phyloP scores from a whole-genome alignment of 768 basidiomycete species.

The Hygrophoropsis aurantiaca region DNA sequence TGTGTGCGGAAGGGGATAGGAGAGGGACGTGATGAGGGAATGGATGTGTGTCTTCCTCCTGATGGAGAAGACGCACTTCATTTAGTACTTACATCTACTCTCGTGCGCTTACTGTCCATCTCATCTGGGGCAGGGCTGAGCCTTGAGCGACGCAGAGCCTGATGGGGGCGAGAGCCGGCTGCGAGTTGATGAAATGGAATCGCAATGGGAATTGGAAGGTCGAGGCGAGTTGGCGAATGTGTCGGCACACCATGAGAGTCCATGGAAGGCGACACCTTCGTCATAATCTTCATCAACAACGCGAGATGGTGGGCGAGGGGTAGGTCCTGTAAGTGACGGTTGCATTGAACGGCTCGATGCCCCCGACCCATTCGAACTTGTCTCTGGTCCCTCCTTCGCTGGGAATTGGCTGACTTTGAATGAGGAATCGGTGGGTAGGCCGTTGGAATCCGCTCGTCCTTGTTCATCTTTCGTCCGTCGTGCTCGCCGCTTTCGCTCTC shows the following conservation, averaged over 20 bases:
- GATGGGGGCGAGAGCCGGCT: slow-evolving; percentile 64
- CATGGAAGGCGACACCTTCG: slow-evolving; percentile 67
- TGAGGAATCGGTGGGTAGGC: slow-evolving; percentile 26
- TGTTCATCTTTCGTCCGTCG: slow-evolving; percentile 45
- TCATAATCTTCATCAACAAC: slow-evolving; percentile 92
- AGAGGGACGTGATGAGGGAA: slow-evolving; percentile 63
- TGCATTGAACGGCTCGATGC: slow-evolving; percentile 64
- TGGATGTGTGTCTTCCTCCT: slow-evolving; percentile 50
- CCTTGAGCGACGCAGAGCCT: slow-evolving; percentile 49
- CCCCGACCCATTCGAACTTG: slow-evolving; percentile 66
- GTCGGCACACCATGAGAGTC: too few species aligned
- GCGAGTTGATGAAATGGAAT: slow-evolving; percentile 65
- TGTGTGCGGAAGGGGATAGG: slow-evolving; percentile 76
- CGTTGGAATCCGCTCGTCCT: slow-evolving; percentile 24
- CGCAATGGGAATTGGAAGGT: slow-evolving; percentile 52
- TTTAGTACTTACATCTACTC: slow-evolving; percentile 53
- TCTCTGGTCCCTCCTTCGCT: slow-evolving; percentile 55
- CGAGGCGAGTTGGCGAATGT: slow-evolving; percentile 62
- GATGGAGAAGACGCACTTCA: slow-evolving; percentile 53
- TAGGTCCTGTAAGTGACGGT: slow-evolving; percentile 67
- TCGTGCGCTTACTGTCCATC: slow-evolving; percentile 58
- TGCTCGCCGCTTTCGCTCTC: slow-evolving; percentile 54
- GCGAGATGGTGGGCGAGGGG: slow-evolving; percentile 61
- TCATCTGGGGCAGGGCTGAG: slow-evolving; percentile 70
- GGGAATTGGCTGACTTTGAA: slow-evolving; percentile 34